phyloP scores from a whole-genome alignment of 202 grass and related monocot species.

The Miscanthus sacchariflorus region DNA sequence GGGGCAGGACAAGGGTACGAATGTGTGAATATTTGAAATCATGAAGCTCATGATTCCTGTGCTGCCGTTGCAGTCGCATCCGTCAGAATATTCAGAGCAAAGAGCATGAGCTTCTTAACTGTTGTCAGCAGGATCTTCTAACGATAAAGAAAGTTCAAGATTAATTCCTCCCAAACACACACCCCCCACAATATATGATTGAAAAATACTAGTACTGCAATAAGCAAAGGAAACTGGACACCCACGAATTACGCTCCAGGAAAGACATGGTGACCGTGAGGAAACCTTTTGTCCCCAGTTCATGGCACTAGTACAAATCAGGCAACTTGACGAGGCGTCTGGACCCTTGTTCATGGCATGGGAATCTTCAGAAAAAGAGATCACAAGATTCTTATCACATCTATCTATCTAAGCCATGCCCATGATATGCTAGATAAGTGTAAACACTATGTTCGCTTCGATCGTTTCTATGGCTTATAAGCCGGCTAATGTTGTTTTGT shows the following conservation, averaged over 20 bases:
- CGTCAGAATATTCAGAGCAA: neutral
- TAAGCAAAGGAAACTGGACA: neutral
- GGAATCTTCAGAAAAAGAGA: neutral
- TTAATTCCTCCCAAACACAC: neutral
- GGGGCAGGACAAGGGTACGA: neutral
- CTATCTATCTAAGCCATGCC: neutral
- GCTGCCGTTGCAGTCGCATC: neutral
- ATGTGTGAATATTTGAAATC: neutral
- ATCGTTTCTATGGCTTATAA: too few relatives aligned
- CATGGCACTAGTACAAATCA: slow-evolving; percentile 3
- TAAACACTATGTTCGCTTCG: neutral
- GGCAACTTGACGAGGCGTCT: neutral
- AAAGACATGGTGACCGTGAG: neutral
- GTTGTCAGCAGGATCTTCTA: neutral
- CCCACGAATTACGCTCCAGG: neutral
- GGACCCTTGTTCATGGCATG: neutral
- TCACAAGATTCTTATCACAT: slow-evolving; percentile 15
- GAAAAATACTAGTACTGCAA: neutral
- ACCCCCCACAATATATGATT: neutral
- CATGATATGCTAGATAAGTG: neutral
- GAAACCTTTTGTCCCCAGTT: neutral
- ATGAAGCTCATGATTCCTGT: neutral
- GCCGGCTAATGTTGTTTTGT: too few relatives aligned
- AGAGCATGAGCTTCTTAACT: neutral
- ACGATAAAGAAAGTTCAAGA: neutral